phyloP scores from a whole-genome alignment of 148 eudicot genomes.

The Tetragonia tetragonoides region DNA sequence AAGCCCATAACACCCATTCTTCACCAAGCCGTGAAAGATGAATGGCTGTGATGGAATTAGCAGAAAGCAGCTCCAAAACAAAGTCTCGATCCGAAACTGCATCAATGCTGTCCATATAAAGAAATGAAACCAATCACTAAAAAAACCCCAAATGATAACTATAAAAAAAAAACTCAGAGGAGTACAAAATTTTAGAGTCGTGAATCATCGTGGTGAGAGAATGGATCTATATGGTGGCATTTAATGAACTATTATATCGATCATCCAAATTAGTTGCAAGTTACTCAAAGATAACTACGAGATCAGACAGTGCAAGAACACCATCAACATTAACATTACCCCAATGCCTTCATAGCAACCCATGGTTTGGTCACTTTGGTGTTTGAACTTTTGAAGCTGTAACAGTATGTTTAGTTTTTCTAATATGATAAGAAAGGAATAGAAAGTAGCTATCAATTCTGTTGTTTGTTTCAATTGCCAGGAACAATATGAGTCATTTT shows the following conservation, averaged over 20 bases:
- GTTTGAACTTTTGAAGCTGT: too few relatives aligned
- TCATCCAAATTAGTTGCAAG: not conserved
- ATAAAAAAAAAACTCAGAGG: not conserved
- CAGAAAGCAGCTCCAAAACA: constrained; percentile 90
- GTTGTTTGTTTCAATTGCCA: too few relatives aligned
- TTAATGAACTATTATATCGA: not conserved
- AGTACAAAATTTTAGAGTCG: not conserved
- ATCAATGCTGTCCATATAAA: constrained; percentile 70
- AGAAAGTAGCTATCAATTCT: too few relatives aligned
- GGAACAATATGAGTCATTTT: too few relatives aligned
- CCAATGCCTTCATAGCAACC: too few relatives aligned
- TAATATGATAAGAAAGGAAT: too few relatives aligned
- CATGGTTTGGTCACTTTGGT: too few relatives aligned
- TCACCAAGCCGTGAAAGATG: constrained; percentile 98
- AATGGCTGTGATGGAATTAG: constrained; percentile 83
- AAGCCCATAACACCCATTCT: constrained; percentile 99
- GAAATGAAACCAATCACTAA: constrained; percentile 21
- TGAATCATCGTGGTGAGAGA: not conserved
- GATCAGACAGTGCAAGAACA: not conserved
- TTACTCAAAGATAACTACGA: not conserved
- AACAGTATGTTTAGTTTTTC: too few relatives aligned
- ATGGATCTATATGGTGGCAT: not conserved
- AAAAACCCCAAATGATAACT: not conserved
- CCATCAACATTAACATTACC: too few relatives aligned
- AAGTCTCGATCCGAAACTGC: constrained; percentile 99